Conservation (phyloP, 768 basidiomycete genomes). For the Neoboletus magnificus region DNA sequence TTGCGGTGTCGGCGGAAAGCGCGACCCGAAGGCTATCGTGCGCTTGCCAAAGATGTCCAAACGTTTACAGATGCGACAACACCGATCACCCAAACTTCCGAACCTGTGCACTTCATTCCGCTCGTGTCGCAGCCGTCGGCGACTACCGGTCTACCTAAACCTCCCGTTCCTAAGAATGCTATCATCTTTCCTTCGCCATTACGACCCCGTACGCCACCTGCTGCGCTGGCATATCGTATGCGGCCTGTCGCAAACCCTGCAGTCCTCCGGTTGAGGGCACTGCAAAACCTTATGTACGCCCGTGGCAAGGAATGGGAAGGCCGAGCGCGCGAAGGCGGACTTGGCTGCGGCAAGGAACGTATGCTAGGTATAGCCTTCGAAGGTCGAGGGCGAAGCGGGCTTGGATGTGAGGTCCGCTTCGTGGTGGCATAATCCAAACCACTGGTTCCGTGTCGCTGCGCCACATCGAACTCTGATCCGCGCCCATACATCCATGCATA, state of each 20-base stretch:
- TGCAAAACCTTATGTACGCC: slow-evolving; percentile 51
- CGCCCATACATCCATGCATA: slow-evolving; percentile 3
- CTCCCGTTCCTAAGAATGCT: slow-evolving; percentile 33
- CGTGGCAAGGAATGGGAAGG: slow-evolving; percentile 48
- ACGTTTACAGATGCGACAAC: slow-evolving; percentile 33
- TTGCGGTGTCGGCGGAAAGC: slow-evolving; percentile 12
- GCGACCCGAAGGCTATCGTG: slow-evolving; percentile 43
- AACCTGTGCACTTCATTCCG: slow-evolving; percentile 40
- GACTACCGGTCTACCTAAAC: slow-evolving; percentile 25
- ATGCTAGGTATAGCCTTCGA: slow-evolving; percentile 59
- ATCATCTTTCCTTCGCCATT: slow-evolving; percentile 41
- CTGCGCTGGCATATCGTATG: slow-evolving; percentile 41
- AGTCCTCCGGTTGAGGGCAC: slow-evolving; percentile 55
- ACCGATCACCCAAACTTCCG: slow-evolving; percentile 11
- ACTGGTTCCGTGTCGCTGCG: background rate
- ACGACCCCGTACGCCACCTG: slow-evolving; percentile 36
- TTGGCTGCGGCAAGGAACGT: slow-evolving; percentile 57
- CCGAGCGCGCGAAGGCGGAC: slow-evolving; percentile 43
- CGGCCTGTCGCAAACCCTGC: slow-evolving; percentile 61
- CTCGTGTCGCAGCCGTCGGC: slow-evolving; percentile 36
- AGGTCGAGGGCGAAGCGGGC: slow-evolving; percentile 53
- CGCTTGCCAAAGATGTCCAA: slow-evolving; percentile 40
- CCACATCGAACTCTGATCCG: background rate
- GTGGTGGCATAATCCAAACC: slow-evolving; percentile 24
- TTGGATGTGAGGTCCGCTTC: slow-evolving; percentile 41